phyloP scores from a whole-genome alignment of 805 yeast species.

The Myxozyma melibiosi region DNA sequence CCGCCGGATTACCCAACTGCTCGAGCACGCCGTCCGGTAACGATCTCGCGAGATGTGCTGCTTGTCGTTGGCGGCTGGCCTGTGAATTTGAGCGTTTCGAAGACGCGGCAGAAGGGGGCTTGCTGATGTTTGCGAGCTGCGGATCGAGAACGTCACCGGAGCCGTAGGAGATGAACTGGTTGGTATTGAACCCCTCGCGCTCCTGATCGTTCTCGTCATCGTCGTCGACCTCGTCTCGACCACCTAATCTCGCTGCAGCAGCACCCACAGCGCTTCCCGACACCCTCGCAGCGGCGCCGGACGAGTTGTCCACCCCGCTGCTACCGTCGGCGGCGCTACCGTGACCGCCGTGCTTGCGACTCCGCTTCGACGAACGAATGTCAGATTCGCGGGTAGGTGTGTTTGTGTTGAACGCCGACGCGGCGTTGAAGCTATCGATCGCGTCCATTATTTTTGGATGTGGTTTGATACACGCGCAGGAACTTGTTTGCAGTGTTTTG shows the following conservation, averaged over 20 bases:
- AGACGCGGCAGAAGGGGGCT: neutral
- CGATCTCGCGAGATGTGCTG: neutral
- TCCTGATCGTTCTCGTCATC: neutral
- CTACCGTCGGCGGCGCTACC: neutral
- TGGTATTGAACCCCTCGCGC: conserved; percentile 1
- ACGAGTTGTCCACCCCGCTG: neutral
- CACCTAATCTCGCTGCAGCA: too few relatives aligned
- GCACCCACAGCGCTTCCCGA: too few relatives aligned
- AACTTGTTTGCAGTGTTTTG: too few relatives aligned
- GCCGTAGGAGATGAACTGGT: conserved; percentile 7
- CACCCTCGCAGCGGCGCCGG: neutral
- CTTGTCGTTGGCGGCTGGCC: neutral
- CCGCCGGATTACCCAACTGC: conserved; percentile 7
- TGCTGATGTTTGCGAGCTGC: conserved; percentile 18
- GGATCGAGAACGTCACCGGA: conserved; percentile 25
- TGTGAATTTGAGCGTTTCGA: neutral
- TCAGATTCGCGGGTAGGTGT: conserved; percentile 19
- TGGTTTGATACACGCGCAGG: too few relatives aligned
- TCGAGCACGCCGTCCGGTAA: neutral
- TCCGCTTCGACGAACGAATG: conserved; percentile 19
- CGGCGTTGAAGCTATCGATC: conserved; percentile 17
- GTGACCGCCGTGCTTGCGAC: neutral
- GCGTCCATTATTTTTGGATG: conserved; percentile 15
- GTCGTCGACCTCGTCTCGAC: neutral
- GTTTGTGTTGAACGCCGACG: conserved; percentile 26